A percentile compares a stretch with the other conserved stretches of the same genome.
Conservation (phyloP, 768 basidiomycete species). For the Pleurotus cornucopiae region DNA sequence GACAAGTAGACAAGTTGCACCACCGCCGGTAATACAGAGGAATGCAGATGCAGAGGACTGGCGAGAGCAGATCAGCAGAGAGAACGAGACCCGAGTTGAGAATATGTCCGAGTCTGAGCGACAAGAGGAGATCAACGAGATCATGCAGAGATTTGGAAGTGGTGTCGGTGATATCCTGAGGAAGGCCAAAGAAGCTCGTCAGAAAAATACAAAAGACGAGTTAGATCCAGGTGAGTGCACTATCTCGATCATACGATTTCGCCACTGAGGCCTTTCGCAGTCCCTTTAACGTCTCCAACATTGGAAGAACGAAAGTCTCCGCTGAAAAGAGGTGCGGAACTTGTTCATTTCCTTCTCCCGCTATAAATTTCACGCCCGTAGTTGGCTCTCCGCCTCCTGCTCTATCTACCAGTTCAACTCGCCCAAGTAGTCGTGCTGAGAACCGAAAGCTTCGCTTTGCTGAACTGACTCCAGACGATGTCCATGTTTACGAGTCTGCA, state of each 20-base stretch:
- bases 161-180: slow-evolving; percentile 60
- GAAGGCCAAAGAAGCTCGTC: slow-evolving; percentile 46
- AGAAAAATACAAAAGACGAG: slow-evolving; percentile 15
- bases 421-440: slow-evolving; percentile 55
- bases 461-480: slow-evolving; percentile 66
- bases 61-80: slow-evolving; percentile 55
- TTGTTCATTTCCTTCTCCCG: slow-evolving; percentile 8
- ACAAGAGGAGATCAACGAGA: slow-evolving; percentile 57
- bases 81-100: slow-evolving; percentile 61
- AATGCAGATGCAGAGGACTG: slow-evolving; percentile 32
- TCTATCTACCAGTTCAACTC: slow-evolving; percentile 44
- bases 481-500: slow-evolving; percentile 80
- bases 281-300: background rate
- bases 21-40: background rate
- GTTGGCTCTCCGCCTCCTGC: slow-evolving; percentile 40
- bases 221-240: no score
- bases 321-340: slow-evolving; percentile 1
- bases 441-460: slow-evolving; percentile 67
- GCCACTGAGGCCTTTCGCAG: slow-evolving; percentile 9
- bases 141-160: slow-evolving; percentile 69
- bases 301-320: background rate
- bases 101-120: slow-evolving; percentile 71
- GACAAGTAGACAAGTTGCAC: slow-evolving; percentile 25
- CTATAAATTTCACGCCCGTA: slow-evolving; percentile 6
- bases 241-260: no score